Percentiles rank a stretch among this genome's conserved stretches.
Conservation (phyloP, 139 green algal species). For the Gonium pectorale region DNA sequence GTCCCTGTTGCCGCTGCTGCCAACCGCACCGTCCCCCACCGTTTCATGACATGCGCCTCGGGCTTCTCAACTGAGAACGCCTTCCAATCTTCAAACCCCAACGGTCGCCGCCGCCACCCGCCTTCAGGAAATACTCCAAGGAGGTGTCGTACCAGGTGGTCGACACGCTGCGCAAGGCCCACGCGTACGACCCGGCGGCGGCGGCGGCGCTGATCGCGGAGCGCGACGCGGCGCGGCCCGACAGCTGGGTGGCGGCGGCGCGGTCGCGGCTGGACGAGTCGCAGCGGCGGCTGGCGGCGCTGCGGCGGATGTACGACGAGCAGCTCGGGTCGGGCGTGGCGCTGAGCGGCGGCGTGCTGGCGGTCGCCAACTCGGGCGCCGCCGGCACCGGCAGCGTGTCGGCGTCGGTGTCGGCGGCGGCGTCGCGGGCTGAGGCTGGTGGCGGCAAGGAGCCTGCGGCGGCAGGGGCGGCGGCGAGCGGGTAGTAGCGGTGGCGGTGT, state of each 20-base stretch:
- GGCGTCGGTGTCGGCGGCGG: too few species aligned
- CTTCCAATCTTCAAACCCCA: too few species aligned
- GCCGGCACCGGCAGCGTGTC: slow-evolving; percentile 8
- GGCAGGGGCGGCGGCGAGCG: too few species aligned
- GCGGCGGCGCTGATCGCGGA: slow-evolving; percentile 13
- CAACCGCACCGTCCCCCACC: too few species aligned
- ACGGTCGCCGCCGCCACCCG: too few species aligned
- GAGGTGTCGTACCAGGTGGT: slow-evolving; percentile 63
- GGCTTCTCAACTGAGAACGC: too few species aligned
- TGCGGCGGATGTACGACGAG: slow-evolving; percentile 43
- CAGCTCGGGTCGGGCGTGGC: slow-evolving; percentile 18
- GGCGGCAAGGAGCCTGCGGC: too few species aligned
- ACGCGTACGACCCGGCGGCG: slow-evolving; percentile 45
- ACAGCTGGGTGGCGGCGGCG: slow-evolving; percentile 9
- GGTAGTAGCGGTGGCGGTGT: too few species aligned
- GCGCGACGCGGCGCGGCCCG: background rate
- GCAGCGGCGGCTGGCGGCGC: slow-evolving; percentile 10
- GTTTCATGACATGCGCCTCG: too few species aligned
- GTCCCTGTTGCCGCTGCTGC: too few species aligned
- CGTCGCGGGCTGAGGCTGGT: too few species aligned
- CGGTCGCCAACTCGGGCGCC: slow-evolving; percentile 19
- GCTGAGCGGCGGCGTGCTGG: slow-evolving; percentile 31
- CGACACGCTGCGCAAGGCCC: slow-evolving; percentile 50
- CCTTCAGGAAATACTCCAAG: slow-evolving; percentile 64
- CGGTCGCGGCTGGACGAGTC: background rate